Base-by-base conservation (phyloP, 2,329 filamentous ascomycete genomes). In the Calonectria henricotiae region DNA sequence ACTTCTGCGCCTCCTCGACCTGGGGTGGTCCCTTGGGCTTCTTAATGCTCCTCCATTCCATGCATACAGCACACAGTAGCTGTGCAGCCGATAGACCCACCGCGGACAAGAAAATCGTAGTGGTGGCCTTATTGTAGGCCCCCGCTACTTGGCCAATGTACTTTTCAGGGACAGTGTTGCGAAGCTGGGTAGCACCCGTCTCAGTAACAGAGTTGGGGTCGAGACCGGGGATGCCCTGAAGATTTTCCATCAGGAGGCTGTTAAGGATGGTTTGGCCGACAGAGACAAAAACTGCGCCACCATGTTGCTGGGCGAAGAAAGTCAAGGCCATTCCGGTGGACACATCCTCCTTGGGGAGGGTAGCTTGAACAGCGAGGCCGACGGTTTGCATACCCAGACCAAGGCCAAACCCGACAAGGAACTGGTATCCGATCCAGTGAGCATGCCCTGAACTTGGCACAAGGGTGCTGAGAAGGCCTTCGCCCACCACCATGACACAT, bases 31-130 rank as follows among this genome's bases (percentile, higher is more conserved):
- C 70, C 70, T 77, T 75, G 5, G 32, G 65, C 76, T 88, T 89
- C 84, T 93, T 93, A 76, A 93, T 90, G 73, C 84, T 90, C 79
- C 85, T 89, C 92, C 92, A 94, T 79, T 93, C 87, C 74, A 94
- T 87, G 25, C 86, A 86, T 2, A 88, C 76, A 0, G 89, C 86
- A 8, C 87, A 89, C 11, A 91, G n/a, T 7, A 93, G 83, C 12
- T 88, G 88, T 2, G 88, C 77, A 6, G 86, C 80, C 0, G 87
- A 85, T 71, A 92, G 81, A 0, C 87, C 91, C 62, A 91, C 83
- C 4, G 86, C 86, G 1, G 90, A 88, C 68, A 92, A 87, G 78
- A 92, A 94, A 4, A 90, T 89, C 68, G 88, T 83, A 0, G 87
- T 89, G 43, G 92, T 83, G 0, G 91, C 88, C 49, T 85, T 81